A percentile compares a stretch with the other conserved stretches of the same genome.
These are phyloP conservation scores for Colletotrichum sp. DNA, from an alignment of 2,329 filamentous ascomycete species.

Conservation along the genomic window DNA sequence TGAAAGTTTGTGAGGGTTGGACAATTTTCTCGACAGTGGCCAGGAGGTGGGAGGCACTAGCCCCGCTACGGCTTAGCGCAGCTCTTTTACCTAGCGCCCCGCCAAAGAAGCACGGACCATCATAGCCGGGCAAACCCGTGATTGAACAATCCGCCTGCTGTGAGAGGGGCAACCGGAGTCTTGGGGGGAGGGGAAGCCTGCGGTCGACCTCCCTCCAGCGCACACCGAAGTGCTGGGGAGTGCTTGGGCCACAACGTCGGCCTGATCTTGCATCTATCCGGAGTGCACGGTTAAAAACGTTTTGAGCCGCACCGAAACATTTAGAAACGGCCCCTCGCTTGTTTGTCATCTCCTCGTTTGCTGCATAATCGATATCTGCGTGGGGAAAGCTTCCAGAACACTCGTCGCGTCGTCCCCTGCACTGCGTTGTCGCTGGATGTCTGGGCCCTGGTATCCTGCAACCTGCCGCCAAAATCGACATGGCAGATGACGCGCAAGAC, in stretches of 20 bases:
- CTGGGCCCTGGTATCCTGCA: not conserved
- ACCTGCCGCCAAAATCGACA: slow-evolving; percentile 19
- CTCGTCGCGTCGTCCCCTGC: not conserved
- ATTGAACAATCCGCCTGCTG: slow-evolving; percentile 19
- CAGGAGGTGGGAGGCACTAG: slow-evolving; percentile 46
- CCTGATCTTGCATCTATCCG: slow-evolving; percentile 3
- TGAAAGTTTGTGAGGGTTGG: slow-evolving; percentile 43
- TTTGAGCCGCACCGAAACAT: slow-evolving; percentile 18
- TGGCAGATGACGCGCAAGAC: slow-evolving; percentile 8
- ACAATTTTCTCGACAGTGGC: slow-evolving; percentile 43
- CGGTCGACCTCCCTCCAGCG: not conserved
- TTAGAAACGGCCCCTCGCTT: slow-evolving; percentile 2
- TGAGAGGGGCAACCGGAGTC: not conserved
- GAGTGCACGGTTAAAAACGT: not conserved
- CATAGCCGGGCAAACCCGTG: slow-evolving; percentile 13
- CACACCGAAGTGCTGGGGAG: not conserved
- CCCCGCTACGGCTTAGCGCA: slow-evolving; percentile 19
- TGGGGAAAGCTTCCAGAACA: slow-evolving; percentile 5
- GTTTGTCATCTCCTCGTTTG: not conserved
- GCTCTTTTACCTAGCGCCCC: slow-evolving; percentile 17
- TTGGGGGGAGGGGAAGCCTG: not conserved
- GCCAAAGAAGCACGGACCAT: slow-evolving; percentile 12
- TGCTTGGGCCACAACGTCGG: not conserved
- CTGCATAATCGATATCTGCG: not conserved
- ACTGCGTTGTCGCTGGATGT: not conserved